Base-by-base conservation (phyloP, 371 early-diverging fungal species). In the Mucor ambiguus region DNA sequence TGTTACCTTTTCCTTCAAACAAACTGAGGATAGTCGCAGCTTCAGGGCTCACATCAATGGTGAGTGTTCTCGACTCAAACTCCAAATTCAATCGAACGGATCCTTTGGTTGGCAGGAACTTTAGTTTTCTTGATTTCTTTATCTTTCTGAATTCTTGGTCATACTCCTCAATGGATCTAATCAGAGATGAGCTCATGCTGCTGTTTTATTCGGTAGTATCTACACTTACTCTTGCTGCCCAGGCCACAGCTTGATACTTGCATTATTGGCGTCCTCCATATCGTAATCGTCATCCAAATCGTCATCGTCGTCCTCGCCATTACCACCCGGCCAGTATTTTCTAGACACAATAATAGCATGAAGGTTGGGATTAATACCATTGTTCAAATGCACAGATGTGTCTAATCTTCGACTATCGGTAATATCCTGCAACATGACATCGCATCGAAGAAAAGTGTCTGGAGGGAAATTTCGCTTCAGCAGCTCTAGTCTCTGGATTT, bases 401-500 rank as follows among this genome's bases (percentile, higher is more conserved):
- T 81, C 77, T 10, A 78, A 43, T 32, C 82, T 63, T 46, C 61
- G 67, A 55, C 76, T 71, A 16, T 72, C 72, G 20, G 66, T 69
- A 8, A 81, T 52, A 54, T 81, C 82, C 30, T 68, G 70, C 16
- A 81, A 49, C 82, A 81, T 81, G 8, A 79, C 64, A 72, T 81
- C 82, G 30, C 82, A 81, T 11, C 60, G 56, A 37, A 56, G 58
- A 54, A 81, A 71, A 22, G 71, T 64, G 14, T 76, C 63, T 12
- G 68, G 60, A 2, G 77, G 75, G 24, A 81, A 81, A 18, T 74
- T 68, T 16, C 60, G 58, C 16, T 81, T 81, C 32, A 81, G 29
- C 28, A 75, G 41, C 20, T 81, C 82, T 4, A 81, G 29, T 28
- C 35, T 33, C 14, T 38, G 61, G 2, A 71, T 60, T 58, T 81